These are phyloP conservation scores for Melastoma candidum DNA, from an alignment of 441 rosid species.

Conservation along the genomic window DNA sequence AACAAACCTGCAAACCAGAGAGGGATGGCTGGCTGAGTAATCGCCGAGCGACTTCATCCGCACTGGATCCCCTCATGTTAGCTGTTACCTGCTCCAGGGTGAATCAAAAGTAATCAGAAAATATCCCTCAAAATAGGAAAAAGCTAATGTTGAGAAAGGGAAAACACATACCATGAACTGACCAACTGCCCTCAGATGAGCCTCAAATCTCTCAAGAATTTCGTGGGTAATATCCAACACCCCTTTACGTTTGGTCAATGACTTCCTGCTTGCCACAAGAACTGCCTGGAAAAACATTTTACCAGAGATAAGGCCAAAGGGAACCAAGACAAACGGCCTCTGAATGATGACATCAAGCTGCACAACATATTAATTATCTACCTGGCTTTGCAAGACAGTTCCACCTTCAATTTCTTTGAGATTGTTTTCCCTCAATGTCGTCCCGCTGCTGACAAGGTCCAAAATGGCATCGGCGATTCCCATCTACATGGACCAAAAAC, in stretches of 20 bases:
- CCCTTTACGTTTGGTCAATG: conserved; percentile 63
- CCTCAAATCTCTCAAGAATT: conserved; percentile 95
- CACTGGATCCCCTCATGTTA: conserved; percentile 82
- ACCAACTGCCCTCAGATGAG: conserved; percentile 83
- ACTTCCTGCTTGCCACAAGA: conserved; percentile 76
- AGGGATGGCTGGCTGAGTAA: conserved; percentile 70
- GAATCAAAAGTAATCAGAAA: not conserved
- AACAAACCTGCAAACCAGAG: conserved; percentile 70
- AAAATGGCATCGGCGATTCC: conserved; percentile 97
- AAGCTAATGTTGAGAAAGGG: not conserved
- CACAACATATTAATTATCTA: conserved; percentile 12
- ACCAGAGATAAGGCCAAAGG: too few species aligned
- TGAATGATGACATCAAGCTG: conserved; percentile 1
- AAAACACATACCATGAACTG: conserved; percentile 58
- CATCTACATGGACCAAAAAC: conserved; percentile 50
- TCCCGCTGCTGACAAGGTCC: conserved; percentile 99
- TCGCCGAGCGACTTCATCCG: conserved; percentile 72
- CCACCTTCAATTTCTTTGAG: conserved; percentile 94
- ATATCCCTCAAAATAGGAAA: conserved; percentile 1
- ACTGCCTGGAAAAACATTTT: conserved; percentile 50
- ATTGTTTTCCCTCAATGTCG: conserved; percentile 85
- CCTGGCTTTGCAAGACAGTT: conserved; percentile 92
- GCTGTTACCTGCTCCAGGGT: conserved; percentile 55
- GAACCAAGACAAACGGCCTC: not conserved
- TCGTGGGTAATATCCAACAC: conserved; percentile 62